These are phyloP conservation scores for Afroboletus lepidellus DNA, from an alignment of 1,284 basidiomycete species.

Conservation along the genomic window DNA sequence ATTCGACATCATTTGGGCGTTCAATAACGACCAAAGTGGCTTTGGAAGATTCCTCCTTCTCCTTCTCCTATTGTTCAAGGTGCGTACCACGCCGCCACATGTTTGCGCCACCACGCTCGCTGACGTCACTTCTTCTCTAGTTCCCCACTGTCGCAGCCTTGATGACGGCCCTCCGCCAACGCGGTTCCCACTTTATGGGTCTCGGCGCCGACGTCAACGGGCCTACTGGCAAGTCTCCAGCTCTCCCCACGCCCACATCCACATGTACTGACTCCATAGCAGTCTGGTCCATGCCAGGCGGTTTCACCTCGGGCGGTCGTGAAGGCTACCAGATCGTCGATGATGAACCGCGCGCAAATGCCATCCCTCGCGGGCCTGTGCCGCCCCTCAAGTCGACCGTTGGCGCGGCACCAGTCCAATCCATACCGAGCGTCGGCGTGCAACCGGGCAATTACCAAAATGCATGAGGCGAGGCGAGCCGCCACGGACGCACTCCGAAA, in stretches of 20 bases:
- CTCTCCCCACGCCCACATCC: too few relatives aligned
- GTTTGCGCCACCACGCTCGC: not conserved
- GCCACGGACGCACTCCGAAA: too few relatives aligned
- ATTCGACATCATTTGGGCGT: conserved; percentile 73
- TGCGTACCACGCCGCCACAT: conserved; percentile 24
- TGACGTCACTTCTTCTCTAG: conserved; percentile 25
- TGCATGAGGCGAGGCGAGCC: conserved; percentile 5
- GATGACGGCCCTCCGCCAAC: conserved; percentile 53
- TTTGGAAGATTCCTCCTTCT: conserved; percentile 58
- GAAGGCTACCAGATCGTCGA: conserved; percentile 76
- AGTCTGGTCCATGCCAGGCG: conserved; percentile 89
- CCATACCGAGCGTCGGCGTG: conserved; percentile 13
- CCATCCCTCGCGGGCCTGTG: conserved; percentile 36
- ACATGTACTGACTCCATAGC: not conserved
- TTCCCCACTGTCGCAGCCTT: conserved; percentile 64
- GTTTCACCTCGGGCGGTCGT: conserved; percentile 58
- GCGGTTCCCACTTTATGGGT: conserved; percentile 60
- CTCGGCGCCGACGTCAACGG: conserved; percentile 58
- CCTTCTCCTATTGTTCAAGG: conserved; percentile 67
- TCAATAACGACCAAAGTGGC: conserved; percentile 51
- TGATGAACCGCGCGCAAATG: conserved; percentile 46
- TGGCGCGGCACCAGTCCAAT: conserved; percentile 14
- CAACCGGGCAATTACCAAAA: conserved; percentile 24
- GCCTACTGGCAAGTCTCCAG: conserved; percentile 52
- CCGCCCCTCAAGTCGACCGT: conserved; percentile 26